Conservation (phyloP, 2,329 filamentous ascomycete species). For the Penicillium sp. region DNA sequence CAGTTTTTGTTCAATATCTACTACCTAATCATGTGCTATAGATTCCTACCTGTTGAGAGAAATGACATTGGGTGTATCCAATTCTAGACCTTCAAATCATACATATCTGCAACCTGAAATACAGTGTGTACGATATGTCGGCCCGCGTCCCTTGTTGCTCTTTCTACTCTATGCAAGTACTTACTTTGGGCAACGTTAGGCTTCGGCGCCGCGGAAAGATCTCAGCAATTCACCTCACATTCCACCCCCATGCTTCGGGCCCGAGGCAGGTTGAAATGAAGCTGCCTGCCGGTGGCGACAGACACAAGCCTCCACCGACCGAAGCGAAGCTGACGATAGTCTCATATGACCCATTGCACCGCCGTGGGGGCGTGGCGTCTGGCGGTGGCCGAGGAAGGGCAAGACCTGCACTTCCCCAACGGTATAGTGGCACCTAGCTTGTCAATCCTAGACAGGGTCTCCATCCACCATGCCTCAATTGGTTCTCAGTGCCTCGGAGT, state of each 20-base stretch:
- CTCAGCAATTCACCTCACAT: background rate
- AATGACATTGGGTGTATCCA: too few species aligned
- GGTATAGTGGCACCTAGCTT: background rate
- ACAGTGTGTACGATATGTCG: too few species aligned
- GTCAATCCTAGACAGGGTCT: background rate
- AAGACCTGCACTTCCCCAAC: background rate
- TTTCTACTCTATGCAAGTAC: too few species aligned
- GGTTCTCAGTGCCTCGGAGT: background rate
- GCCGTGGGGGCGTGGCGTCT: conserved; percentile 17
- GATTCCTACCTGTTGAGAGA: too few species aligned
- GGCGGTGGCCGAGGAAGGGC: background rate
- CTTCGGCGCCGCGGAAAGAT: too few species aligned
- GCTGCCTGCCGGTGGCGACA: conserved; percentile 19
- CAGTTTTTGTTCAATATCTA: too few species aligned
- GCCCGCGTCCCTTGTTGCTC: too few species aligned
- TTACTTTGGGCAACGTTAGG: too few species aligned
- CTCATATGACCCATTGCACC: background rate
- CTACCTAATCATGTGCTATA: too few species aligned
- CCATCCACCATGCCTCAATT: background rate
- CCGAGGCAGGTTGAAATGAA: background rate
- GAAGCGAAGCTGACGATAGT: background rate
- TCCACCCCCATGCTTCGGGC: background rate
- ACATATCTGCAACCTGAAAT: too few species aligned
- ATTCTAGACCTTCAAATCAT: too few species aligned
- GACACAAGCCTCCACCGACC: background rate